These are phyloP conservation scores for Cucumis cinereus DNA, from an alignment of 306 rosid species.

Conservation along the genomic window DNA sequence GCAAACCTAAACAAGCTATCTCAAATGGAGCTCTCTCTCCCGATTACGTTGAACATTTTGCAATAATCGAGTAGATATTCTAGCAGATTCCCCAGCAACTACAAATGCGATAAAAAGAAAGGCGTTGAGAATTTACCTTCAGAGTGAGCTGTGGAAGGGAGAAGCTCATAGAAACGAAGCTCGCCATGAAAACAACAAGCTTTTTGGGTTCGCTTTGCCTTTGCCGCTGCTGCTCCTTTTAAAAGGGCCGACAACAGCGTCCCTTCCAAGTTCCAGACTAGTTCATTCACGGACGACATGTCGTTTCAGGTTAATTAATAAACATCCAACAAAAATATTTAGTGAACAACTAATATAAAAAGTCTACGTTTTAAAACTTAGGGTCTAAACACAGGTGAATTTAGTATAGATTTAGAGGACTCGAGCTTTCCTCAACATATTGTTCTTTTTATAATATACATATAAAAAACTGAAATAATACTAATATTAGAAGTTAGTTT, in stretches of 20 bases:
- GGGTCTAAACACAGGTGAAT: no score
- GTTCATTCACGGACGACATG: background rate
- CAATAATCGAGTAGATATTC: background rate
- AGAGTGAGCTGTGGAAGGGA: background rate
- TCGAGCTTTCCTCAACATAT: no score
- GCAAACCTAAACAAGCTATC: background rate
- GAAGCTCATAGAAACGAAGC: conserved; percentile 15
- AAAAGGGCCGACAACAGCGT: background rate
- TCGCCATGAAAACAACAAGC: conserved; percentile 23
- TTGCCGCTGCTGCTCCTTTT: background rate
- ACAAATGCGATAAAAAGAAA: background rate
- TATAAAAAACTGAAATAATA: no score
- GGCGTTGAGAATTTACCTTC: conserved; percentile 10
- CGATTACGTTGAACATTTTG: background rate
- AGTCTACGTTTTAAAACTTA: no score
- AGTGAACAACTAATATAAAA: no score
- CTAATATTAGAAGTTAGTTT: no score
- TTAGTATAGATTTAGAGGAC: no score
- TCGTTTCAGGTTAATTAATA: background rate
- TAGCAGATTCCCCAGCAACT: background rate
- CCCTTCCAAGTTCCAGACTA: background rate
- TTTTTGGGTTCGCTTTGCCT: background rate
- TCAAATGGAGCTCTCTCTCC: background rate
- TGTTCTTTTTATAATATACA: no score
- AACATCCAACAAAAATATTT: no score